Base-by-base conservation (phyloP, 176 grass and related monocot genomes). In the Aegilops sharonensis region DNA sequence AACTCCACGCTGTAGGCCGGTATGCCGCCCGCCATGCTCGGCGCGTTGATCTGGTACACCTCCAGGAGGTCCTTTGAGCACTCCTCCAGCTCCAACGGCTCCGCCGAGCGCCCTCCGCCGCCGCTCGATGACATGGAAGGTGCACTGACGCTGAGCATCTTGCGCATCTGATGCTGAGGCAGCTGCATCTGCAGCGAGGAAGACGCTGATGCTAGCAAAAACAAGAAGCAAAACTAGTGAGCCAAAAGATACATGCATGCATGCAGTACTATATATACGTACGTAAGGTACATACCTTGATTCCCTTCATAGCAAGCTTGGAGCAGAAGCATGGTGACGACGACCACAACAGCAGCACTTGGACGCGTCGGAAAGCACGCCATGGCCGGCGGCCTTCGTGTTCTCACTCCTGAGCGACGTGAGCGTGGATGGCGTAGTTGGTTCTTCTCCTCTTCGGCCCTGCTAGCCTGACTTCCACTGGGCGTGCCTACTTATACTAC, bases 1-100 rank as follows among this genome's bases (percentile, higher is more conserved):
- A 75, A 34, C 70, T 64, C 24, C 56, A 84, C 56, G 70, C 56
- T 84, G 82, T 84, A 84, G 18, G 25, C 5, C 56, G 70, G 82
- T 27, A 84, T 84, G 56, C 70, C 82, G 56, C 3, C 74, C 0
- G 11, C 37, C 56, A 75, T 39, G 39, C 20, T 11, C 6, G 40
- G 6, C 15, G 4, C 70, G 36, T 3, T 84, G 82, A 4, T 17
- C 69, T 75, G 82, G 82, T 2, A 47, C 5, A 84, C 70, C 25
- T 4, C 2, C 57, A 84, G 70, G 25, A 75, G 9, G 10, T 74
- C 36, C 56, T 10, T 25, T 5, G 82, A 75, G 69, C 82, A 84
- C 17, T 57, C 57, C 10, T 21, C 10, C 4, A 39, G 35, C 23
- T 11, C 35, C 35, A 62, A 60, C 69, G 54, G 54, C 56, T 61